Evolutionary conservation across 2,329 filamentous ascomycete genomes (phyloP).

Genomic region (Colletotrichum sublineola): DNA sequence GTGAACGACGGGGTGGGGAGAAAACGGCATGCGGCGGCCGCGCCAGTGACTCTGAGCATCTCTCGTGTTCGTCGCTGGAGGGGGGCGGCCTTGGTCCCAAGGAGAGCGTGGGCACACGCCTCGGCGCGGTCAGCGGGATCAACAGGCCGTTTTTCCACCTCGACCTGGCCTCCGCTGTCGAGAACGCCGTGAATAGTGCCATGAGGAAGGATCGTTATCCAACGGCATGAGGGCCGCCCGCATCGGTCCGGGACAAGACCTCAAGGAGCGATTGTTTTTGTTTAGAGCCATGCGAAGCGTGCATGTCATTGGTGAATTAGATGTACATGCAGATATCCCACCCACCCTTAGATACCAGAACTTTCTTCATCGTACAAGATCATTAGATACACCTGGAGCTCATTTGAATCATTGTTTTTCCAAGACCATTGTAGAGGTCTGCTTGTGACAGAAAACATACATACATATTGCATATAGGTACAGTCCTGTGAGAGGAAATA

Average conservation of each 20-base stretch:
- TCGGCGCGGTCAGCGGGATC: conserved; percentile 52
- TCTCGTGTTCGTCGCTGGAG: conserved; percentile 3
- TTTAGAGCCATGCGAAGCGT: background rate
- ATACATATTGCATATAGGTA: rapidly evolving
- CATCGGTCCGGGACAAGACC: too few species aligned
- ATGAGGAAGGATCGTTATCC: background rate
- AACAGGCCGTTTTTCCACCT: conserved; percentile 64
- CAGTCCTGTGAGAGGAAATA: background rate
- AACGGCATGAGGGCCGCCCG: background rate
- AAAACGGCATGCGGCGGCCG: background rate
- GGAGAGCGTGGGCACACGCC: conserved; percentile 6
- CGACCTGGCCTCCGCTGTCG: conserved; percentile 59
- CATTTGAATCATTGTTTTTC: too few species aligned
- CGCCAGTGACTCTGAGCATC: background rate
- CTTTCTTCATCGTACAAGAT: background rate
- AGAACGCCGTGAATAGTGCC: conserved; percentile 48
- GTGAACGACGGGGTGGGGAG: background rate
- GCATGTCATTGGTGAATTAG: background rate
- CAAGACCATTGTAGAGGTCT: background rate
- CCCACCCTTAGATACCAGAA: background rate
- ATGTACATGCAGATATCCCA: background rate
- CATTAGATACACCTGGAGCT: background rate
- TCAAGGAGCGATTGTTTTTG: background rate
- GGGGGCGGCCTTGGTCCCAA: background rate
- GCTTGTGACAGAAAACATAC: background rate